Evolutionary conservation across 108 stramenopile genomes (phyloP).

Genomic region (Aurantiochytrium sp.): DNA sequence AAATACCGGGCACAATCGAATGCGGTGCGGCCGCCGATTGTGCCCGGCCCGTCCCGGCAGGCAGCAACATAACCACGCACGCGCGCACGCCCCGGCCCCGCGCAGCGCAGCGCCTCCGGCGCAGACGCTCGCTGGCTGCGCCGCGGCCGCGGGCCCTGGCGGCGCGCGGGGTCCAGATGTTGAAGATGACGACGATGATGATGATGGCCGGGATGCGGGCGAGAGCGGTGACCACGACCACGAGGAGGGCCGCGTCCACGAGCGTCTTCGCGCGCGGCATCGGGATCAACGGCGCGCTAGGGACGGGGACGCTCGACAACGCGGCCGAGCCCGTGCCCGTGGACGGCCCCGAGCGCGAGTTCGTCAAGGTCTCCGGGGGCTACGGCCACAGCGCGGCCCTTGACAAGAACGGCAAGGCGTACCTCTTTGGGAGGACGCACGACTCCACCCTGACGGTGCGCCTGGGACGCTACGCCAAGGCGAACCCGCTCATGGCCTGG

Average conservation of each 20-base stretch:
- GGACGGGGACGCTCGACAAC: neutral
- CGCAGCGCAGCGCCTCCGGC: too few species aligned
- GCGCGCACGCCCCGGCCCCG: too few species aligned
- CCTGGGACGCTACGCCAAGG: neutral
- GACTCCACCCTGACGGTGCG: neutral
- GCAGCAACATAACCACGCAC: too few species aligned
- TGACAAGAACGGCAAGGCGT: neutral
- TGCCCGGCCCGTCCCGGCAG: too few species aligned
- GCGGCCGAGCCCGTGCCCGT: neutral
- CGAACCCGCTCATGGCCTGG: neutral
- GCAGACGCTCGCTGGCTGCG: too few species aligned
- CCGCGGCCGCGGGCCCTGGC: too few species aligned
- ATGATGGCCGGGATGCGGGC: neutral
- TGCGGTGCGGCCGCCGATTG: too few species aligned
- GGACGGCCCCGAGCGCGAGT: neutral
- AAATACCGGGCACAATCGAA: too few species aligned
- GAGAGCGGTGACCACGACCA: neutral
- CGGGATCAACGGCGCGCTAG: constrained; percentile 7
- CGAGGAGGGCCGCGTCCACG: neutral
- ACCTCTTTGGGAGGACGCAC: neutral
- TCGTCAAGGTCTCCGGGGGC: neutral
- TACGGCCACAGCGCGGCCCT: constrained; percentile 3
- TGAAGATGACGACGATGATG: too few species aligned
- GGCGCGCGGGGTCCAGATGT: too few species aligned
- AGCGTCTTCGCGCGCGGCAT: neutral